Evolutionary conservation across 257 asterid species (phyloP), one percentile per base, ranked within the genome.

Genomic region (Coffea eugenioides): DNA sequence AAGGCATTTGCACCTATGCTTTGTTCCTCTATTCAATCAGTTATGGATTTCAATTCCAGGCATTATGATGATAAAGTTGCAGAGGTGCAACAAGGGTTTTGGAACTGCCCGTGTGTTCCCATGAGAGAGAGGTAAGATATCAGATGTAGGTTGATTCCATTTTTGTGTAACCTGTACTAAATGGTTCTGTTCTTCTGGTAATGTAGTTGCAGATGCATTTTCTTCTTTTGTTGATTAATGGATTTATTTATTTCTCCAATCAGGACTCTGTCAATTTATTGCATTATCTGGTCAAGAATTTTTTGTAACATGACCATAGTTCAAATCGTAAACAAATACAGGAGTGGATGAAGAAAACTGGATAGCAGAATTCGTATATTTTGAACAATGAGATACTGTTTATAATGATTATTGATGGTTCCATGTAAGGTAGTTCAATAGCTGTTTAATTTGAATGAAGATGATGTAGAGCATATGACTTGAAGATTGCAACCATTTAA

Each of bases 41-140:
- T 61, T 52, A n/a, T 57, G 68, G 64, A 65, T 68, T 82, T 74
- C 68, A 25, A 39, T 66, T 71, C 77, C 85, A 89, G 92, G 88
- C 90, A 89, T 79, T 94, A 96, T 73, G 99, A 96, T 84, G 98
- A 96, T 88, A 96, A 96, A 86, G 90, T 88, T 80, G 97, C 96
- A 61, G 99, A 96, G 80, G 99, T 87, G 27, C 97, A 92, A 77
- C 98, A 96, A 87, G 99, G 99, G 16, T 96, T 96, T 82, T 94
- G 99, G 92, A 89, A 89, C 56, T 89, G 92, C 56, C 99, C 98
- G 4, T 96, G 99, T 84, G 99, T 94, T 86, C 98, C 99, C 46
- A 96, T 87, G 92, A 85, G 92, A 81, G 92, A 89, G 80, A 87
- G 92, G 92, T 87, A 84, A 31, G 34, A 23, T 8, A 31, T 56